These are phyloP conservation scores for Jatropha podagrica DNA, from an alignment of 441 rosid species.

Conservation along the genomic window DNA sequence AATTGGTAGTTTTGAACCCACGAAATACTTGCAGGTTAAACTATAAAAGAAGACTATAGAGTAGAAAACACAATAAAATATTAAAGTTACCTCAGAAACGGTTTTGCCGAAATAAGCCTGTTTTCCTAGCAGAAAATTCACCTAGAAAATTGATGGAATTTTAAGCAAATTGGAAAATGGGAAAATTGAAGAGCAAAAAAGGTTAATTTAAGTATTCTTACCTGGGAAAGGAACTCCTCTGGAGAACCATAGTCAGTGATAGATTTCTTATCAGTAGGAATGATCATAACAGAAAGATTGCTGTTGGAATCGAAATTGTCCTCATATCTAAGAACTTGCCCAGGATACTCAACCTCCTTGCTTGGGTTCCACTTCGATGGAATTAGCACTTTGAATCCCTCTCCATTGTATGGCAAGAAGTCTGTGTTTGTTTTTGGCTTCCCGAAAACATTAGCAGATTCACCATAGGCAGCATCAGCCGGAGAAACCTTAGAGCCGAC, in stretches of 20 bases:
- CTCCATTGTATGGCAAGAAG: conserved; percentile 67
- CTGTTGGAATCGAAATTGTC: conserved; percentile 87
- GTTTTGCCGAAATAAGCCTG: conserved; percentile 77
- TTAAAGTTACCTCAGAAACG: conserved; percentile 59
- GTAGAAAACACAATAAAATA: not conserved
- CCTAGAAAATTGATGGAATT: conserved; percentile 39
- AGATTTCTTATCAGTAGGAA: conserved; percentile 88
- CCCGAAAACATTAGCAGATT: conserved; percentile 95
- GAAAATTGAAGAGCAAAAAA: too few species aligned
- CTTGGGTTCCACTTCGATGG: conserved; percentile 98
- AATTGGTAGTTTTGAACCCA: too few species aligned
- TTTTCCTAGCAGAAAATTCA: conserved; percentile 79
- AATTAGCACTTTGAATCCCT: conserved; percentile 69
- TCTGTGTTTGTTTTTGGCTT: conserved; percentile 92
- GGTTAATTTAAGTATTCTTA: conserved; percentile 4
- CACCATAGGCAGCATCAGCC: conserved; percentile 98
- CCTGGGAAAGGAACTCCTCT: conserved; percentile 77
- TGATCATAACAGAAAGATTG: conserved; percentile 66
- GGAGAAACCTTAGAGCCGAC: conserved; percentile 84
- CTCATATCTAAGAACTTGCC: conserved; percentile 88
- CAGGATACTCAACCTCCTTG: conserved; percentile 86
- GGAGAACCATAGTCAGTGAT: conserved; percentile 88
- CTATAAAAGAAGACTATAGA: not conserved
- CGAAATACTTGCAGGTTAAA: too few species aligned
- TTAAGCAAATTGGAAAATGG: too few species aligned